A percentile compares a stretch with the other conserved stretches of the same genome.
These are phyloP conservation scores for Saturnispora hagleri DNA, from an alignment of 805 yeast genomes.

Conservation along the genomic window DNA sequence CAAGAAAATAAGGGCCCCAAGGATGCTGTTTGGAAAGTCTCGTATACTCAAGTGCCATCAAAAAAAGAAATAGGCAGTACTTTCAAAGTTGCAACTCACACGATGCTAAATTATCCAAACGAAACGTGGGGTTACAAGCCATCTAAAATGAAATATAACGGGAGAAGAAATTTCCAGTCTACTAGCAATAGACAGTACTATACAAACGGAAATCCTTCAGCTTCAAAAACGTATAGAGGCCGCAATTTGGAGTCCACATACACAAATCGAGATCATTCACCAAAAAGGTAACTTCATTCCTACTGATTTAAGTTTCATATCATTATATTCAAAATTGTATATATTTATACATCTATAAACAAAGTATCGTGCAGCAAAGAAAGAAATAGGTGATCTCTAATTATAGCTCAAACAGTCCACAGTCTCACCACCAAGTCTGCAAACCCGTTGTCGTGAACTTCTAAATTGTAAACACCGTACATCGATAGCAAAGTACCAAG, in stretches of 20 bases:
- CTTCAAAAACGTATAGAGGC: not conserved
- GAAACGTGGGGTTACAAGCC: constrained; percentile 28
- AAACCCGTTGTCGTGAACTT: constrained; percentile 73
- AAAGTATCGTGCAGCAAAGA: not conserved
- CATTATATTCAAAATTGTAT: not conserved
- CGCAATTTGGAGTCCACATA: not conserved
- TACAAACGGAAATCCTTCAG: not conserved
- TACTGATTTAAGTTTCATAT: not conserved
- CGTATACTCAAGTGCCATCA: constrained; percentile 28
- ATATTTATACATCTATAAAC: not conserved
- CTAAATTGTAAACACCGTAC: constrained; percentile 76
- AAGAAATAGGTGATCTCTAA: not conserved
- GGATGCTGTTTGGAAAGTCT: constrained; percentile 38
- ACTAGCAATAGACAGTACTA: not conserved
- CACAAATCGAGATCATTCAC: not conserved
- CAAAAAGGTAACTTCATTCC: not conserved
- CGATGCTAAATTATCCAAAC: constrained; percentile 28
- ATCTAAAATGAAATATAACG: constrained; percentile 6
- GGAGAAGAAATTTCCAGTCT: not conserved
- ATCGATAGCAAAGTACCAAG: constrained; percentile 63
- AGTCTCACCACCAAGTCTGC: constrained; percentile 51
- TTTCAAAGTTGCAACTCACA: constrained; percentile 25
- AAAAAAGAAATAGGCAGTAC: constrained; percentile 22
- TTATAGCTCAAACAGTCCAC: constrained; percentile 41
- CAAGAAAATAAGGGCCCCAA: constrained; percentile 37